Conservation (phyloP, 768 basidiomycete genomes). For the Mycena pura region DNA sequence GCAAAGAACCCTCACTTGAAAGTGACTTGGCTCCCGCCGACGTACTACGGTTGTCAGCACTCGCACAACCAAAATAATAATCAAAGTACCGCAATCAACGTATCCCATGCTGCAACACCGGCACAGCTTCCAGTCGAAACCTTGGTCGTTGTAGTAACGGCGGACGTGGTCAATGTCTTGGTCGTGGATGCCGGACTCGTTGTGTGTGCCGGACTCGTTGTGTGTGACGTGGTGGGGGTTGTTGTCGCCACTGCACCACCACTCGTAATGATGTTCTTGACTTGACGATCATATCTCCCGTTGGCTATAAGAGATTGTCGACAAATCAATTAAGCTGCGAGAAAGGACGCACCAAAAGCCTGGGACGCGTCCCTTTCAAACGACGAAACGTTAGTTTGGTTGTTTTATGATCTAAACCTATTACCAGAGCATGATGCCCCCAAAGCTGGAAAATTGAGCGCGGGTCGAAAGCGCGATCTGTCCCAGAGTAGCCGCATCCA, state of each 20-base stretch:
- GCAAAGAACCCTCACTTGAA: slow-evolving; percentile 35
- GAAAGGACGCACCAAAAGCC: slow-evolving; percentile 13
- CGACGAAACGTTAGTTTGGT: neutral
- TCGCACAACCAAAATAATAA: neutral
- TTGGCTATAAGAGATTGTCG: slow-evolving; percentile 31
- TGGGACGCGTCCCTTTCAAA: slow-evolving; percentile 20
- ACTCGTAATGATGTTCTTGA: slow-evolving; percentile 39
- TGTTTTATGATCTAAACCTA: too few relatives aligned
- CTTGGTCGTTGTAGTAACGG: slow-evolving; percentile 21
- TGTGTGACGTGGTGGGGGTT: slow-evolving; percentile 16
- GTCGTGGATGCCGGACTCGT: slow-evolving; percentile 29
- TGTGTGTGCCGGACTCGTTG: slow-evolving; percentile 13
- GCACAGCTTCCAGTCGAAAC: slow-evolving; percentile 37
- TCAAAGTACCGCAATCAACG: slow-evolving; percentile 34
- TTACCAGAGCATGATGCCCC: slow-evolving; percentile 59
- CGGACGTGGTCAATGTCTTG: neutral
- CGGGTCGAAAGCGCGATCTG: slow-evolving; percentile 51
- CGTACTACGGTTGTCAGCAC: slow-evolving; percentile 38
- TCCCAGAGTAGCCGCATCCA: slow-evolving; percentile 50
- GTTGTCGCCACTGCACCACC: slow-evolving; percentile 21
- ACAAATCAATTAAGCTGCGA: neutral
- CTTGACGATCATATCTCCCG: slow-evolving; percentile 37
- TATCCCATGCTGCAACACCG: slow-evolving; percentile 38
- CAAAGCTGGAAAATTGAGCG: slow-evolving; percentile 63
- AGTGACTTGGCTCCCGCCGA: slow-evolving; percentile 38